Conservation (phyloP, 1,284 basidiomycete species). For the Chalciporus piperatoides region DNA sequence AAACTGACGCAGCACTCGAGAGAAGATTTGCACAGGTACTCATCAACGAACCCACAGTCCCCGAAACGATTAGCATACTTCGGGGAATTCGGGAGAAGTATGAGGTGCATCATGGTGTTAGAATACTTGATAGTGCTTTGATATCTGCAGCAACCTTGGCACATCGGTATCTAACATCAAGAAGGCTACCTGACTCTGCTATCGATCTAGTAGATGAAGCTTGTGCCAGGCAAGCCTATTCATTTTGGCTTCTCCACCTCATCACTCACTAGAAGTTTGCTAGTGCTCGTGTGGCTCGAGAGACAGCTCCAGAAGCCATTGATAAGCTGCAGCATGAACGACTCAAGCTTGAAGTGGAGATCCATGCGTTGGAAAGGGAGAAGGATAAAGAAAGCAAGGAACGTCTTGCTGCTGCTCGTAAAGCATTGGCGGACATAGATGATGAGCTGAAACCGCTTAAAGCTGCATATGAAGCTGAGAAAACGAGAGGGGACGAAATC, state of each 20-base stretch:
- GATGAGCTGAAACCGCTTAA: conserved; percentile 89
- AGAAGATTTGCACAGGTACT: conserved; percentile 93
- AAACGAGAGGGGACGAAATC: conserved; percentile 83
- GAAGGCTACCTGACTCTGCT: conserved; percentile 85
- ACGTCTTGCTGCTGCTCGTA: conserved; percentile 74
- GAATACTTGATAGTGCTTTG: conserved; percentile 87
- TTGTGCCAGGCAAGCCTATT: conserved; percentile 64
- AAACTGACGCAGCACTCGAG: conserved; percentile 93
- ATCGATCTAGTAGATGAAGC: conserved; percentile 96
- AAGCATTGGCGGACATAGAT: conserved; percentile 82
- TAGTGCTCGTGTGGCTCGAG: conserved; percentile 87
- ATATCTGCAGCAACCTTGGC: conserved; percentile 92
- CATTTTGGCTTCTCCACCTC: background rate
- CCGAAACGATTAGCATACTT: conserved; percentile 91
- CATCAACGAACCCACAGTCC: conserved; percentile 88
- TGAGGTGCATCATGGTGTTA: conserved; percentile 85
- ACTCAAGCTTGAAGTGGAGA: conserved; percentile 93
- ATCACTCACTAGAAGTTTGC: conserved; percentile 21
- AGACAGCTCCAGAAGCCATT: conserved; percentile 93
- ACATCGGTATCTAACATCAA: conserved; percentile 88
- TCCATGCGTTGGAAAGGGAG: conserved; percentile 92
- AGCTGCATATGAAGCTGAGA: conserved; percentile 88
- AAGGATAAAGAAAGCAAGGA: conserved; percentile 92
- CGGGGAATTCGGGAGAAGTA: conserved; percentile 81
- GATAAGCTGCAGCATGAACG: conserved; percentile 92